Evolutionary conservation across 2,329 filamentous ascomycete genomes (phyloP).

Genomic region (Escovopsis sp.): DNA sequence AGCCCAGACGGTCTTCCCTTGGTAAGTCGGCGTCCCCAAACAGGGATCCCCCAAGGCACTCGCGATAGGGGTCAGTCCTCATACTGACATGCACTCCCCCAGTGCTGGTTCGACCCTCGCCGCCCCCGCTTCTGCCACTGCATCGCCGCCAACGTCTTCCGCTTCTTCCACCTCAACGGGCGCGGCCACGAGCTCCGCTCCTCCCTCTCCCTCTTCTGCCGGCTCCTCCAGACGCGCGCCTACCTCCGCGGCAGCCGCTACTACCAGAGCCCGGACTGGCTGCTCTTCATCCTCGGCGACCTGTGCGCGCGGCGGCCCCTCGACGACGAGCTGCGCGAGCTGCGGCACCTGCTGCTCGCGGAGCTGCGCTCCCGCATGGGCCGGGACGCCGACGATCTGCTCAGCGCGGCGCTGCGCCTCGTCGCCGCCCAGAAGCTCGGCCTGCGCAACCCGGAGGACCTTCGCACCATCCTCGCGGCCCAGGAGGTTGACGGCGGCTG

Average conservation of each 20-base stretch:
- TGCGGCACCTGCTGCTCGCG: background rate
- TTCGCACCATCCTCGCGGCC: background rate
- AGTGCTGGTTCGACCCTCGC: background rate
- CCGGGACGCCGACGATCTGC: background rate
- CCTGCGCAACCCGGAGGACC: background rate
- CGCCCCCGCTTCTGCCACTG: constrained; percentile 2
- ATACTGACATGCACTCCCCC: background rate
- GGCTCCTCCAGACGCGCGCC: constrained; percentile 1
- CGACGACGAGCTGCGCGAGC: background rate
- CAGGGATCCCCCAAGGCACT: background rate
- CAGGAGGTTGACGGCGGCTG: constrained; percentile 4
- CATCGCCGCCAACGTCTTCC: constrained; percentile 2
- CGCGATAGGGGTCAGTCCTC: background rate
- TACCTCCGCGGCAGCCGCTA: constrained; percentile 3
- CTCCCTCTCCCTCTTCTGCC: constrained; percentile 1
- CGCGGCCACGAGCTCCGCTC: background rate
- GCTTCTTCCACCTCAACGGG: constrained; percentile 4
- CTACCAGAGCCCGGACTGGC: constrained; percentile 3
- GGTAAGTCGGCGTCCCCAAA: background rate
- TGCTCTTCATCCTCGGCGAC: constrained; percentile 2
- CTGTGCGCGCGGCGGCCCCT: constrained; percentile 1
- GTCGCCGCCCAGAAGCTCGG: constrained; percentile 3
- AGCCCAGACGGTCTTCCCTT: constrained; percentile 2
- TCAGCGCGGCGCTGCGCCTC: constrained; percentile 1
- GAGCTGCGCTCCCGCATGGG: constrained; percentile 1